Evolutionary conservation across 2,329 filamentous ascomycete species (phyloP), one percentile per base, ranked within the genome.

Genomic region (Chaetothyriales sp.): DNA sequence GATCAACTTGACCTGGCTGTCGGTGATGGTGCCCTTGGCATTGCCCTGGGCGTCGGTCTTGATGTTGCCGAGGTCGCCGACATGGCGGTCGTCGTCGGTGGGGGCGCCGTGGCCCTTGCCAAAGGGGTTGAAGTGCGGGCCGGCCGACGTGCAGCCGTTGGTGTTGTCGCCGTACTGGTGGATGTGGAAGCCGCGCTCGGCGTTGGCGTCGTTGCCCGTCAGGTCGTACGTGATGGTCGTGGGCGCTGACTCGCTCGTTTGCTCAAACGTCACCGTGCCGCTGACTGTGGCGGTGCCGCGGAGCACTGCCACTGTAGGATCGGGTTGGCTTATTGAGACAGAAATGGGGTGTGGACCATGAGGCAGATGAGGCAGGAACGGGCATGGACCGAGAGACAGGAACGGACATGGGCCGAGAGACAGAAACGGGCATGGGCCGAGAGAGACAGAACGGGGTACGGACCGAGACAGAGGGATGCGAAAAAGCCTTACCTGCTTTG

Each of bases 111-210:
- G 92, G 63, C 79, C 83, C 81, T 95, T 94, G 77, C 77, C 76
- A 75, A 85, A 80, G 63, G 92, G 92, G 83, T 98, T 98, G 85
- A 95, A 98, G 78, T 98, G 92, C 73, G 92, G 90, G 51, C 92
- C 92, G 62, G 92, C 92, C 62, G 86, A 94, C 61, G 90, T 97
- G 86, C 92, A 98, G 72, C 92, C 92, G 76, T 98, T 98, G 79
- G 92, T 97, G 81, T 97, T 97, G 81, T 97, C 92, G 70, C 92
- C 92, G 67, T 95, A 98, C 72, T 92, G 87, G 78, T 98, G 92
- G 68, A 98, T 83, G 80, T 98, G 92, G 80, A 97, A 89, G 73
- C 88, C 92, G 74, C 92, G 90, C 82, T 94, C 81, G 68, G 92
- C 89, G 71, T 94, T 95, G 74, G 90, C 67, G 69, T 97, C 89